These are phyloP conservation scores for Aspergillus coremiiformis DNA, from an alignment of 495 filamentous ascomycete species.

Conservation along the genomic window DNA sequence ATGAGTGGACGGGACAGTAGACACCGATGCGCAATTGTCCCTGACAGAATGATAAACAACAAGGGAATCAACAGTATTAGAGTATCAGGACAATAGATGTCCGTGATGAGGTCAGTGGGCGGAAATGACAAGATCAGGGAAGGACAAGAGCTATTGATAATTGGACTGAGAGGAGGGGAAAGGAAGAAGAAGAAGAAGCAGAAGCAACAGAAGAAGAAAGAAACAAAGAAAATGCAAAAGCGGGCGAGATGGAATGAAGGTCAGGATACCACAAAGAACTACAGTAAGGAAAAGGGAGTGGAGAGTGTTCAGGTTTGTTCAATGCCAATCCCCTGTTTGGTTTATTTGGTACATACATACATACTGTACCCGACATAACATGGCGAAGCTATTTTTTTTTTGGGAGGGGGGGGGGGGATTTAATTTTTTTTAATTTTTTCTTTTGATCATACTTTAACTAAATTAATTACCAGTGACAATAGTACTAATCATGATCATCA, in stretches of 20 bases:
- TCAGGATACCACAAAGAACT: conserved; percentile 8
- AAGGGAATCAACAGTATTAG: background rate
- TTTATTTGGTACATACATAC: too few relatives aligned
- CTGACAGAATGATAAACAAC: background rate
- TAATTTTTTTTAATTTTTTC: background rate
- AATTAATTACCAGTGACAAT: background rate
- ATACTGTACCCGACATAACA: background rate
- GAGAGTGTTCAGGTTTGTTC: background rate
- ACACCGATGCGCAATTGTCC: background rate
- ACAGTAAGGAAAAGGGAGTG: background rate
- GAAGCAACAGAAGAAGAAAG: background rate
- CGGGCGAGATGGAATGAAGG: conserved; percentile 3
- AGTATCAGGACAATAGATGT: too few relatives aligned
- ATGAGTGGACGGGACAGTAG: conserved; percentile 4
- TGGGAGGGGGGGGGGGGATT: too few relatives aligned
- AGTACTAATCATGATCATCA: background rate
- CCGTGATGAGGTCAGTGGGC: background rate
- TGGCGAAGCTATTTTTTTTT: conserved; percentile 1
- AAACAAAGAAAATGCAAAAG: background rate
- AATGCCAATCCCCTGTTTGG: conserved; percentile 5
- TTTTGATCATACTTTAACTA: background rate
- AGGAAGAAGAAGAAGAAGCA: background rate
- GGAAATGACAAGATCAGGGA: background rate
- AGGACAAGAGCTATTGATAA: background rate
- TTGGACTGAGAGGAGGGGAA: background rate